Evolutionary conservation across 495 filamentous ascomycete species (phyloP).

Genomic region (Opeltia flavorubescens): DNA sequence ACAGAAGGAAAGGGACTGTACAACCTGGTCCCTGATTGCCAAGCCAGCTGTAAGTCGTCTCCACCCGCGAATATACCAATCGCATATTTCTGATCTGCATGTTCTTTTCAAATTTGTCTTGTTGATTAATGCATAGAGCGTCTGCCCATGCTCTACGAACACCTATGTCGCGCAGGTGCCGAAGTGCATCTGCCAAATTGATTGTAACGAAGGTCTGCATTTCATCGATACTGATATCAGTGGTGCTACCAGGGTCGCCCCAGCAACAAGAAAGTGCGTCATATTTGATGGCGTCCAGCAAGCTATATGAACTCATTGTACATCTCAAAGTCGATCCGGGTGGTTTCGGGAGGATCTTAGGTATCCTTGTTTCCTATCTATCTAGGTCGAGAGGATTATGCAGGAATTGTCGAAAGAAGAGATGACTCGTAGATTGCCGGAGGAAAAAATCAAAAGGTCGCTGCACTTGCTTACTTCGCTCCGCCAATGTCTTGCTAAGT

Average conservation of each 20-base stretch:
- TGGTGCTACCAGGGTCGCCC: conserved; percentile 2
- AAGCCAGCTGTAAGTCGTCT: conserved; percentile 1
- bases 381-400: conserved; percentile 3
- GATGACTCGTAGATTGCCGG: too few species aligned
- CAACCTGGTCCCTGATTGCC: neutral
- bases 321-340: conserved; percentile 4
- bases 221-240: conserved; percentile 1
- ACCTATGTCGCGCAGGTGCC: conserved; percentile 2
- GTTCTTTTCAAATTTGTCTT: conserved; percentile 5
- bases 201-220: neutral
- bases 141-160: conserved; percentile 7
- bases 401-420: too few species aligned
- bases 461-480: too few species aligned
- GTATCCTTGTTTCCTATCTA: conserved; percentile 2
- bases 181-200: conserved; percentile 8
- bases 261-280: conserved; percentile 10
- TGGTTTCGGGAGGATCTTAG: neutral
- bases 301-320: conserved; percentile 1
- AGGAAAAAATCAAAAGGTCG: too few species aligned
- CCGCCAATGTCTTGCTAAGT: too few species aligned
- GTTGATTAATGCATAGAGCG: conserved; percentile 11
- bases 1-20: too few species aligned
- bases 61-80: conserved; percentile 2
- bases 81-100: conserved; percentile 8
- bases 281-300: conserved; percentile 4